Percentiles rank a stretch among this genome's conserved stretches.
Evolutionary conservation across 2,329 filamentous ascomycete species (phyloP).

Genomic region (Acrocalymma vagum): DNA sequence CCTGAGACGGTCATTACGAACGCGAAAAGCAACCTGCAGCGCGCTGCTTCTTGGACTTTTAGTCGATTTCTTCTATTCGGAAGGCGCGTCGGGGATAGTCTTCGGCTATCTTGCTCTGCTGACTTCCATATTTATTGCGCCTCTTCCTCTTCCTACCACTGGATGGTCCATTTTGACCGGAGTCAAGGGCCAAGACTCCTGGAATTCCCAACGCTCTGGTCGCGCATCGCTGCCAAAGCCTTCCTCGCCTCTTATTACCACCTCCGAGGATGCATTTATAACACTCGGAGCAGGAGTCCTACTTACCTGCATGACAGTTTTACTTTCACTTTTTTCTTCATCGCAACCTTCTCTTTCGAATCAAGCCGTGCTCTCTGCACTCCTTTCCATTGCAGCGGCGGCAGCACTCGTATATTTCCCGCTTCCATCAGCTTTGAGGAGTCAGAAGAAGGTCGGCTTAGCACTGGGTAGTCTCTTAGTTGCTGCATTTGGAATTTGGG

Average conservation of each 20-base stretch:
- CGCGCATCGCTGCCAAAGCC: slow-evolving; percentile 42
- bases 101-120: slow-evolving; percentile 58
- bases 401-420: slow-evolving; percentile 53
- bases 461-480: slow-evolving; percentile 37
- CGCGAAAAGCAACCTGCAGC: slow-evolving; percentile 45
- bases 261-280: slow-evolving; percentile 50
- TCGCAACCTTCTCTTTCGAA: slow-evolving; percentile 41
- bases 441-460: slow-evolving; percentile 42
- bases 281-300: slow-evolving; percentile 52
- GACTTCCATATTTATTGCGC: slow-evolving; percentile 56
- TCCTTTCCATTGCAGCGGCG: slow-evolving; percentile 52
- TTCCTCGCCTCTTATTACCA: slow-evolving; percentile 45
- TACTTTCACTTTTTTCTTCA: slow-evolving; percentile 43
- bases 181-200: slow-evolving; percentile 27
- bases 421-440: slow-evolving; percentile 52
- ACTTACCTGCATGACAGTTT: slow-evolving; percentile 47
- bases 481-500: slow-evolving; percentile 31
- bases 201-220: slow-evolving; percentile 25
- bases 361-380: slow-evolving; percentile 47
- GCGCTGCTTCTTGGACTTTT: slow-evolving; percentile 44
- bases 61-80: slow-evolving; percentile 40
- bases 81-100: slow-evolving; percentile 34
- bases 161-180: slow-evolving; percentile 41
- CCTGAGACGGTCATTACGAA: slow-evolving; percentile 43
- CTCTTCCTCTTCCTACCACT: slow-evolving; percentile 55